phyloP scores from a whole-genome alignment of 2,329 filamentous ascomycete genomes.

The Alternaria ventricosa region DNA sequence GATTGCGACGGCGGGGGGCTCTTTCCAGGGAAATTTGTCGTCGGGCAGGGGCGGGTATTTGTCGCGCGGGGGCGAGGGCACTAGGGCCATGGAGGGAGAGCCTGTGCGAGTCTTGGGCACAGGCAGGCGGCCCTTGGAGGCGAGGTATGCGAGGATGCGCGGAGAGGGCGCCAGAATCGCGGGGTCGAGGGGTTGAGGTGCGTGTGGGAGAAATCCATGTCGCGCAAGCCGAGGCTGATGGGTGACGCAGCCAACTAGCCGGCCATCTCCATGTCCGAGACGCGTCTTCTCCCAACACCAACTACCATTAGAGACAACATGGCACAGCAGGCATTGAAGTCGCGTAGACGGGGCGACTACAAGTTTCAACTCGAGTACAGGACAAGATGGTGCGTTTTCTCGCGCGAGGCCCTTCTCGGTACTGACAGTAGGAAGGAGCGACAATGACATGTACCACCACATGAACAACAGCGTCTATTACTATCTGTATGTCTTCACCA shows the following conservation, averaged over 20 bases:
- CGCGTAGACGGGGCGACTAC: slow-evolving; percentile 74
- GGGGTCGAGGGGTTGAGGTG: slow-evolving; percentile 12
- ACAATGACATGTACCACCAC: slow-evolving; percentile 95
- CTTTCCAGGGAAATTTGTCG: slow-evolving; percentile 49
- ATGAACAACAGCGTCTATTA: slow-evolving; percentile 92
- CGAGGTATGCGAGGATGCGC: slow-evolving; percentile 59
- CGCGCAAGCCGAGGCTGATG: slow-evolving; percentile 11
- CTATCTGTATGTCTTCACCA: slow-evolving; percentile 64
- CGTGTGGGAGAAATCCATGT: slow-evolving; percentile 3
- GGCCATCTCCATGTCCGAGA: neutral
- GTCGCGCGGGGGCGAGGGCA: slow-evolving; percentile 37
- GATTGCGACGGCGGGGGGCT: slow-evolving; percentile 57
- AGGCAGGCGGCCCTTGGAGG: slow-evolving; percentile 54
- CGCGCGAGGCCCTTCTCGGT: neutral
- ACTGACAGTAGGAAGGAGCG: slow-evolving; percentile 62
- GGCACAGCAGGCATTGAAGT: slow-evolving; percentile 55
- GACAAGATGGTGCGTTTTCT: slow-evolving; percentile 75
- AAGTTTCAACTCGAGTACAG: slow-evolving; percentile 80
- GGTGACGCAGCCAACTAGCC: neutral
- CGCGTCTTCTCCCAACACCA: neutral
- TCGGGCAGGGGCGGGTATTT: slow-evolving; percentile 37
- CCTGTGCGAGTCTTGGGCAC: slow-evolving; percentile 21
- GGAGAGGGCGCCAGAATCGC: slow-evolving; percentile 58
- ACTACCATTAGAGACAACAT: slow-evolving; percentile 13
- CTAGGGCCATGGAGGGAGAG: slow-evolving; percentile 55